phyloP scores from a whole-genome alignment of 192 early-diverging fungal genomes.

The Dissophora ornata region DNA sequence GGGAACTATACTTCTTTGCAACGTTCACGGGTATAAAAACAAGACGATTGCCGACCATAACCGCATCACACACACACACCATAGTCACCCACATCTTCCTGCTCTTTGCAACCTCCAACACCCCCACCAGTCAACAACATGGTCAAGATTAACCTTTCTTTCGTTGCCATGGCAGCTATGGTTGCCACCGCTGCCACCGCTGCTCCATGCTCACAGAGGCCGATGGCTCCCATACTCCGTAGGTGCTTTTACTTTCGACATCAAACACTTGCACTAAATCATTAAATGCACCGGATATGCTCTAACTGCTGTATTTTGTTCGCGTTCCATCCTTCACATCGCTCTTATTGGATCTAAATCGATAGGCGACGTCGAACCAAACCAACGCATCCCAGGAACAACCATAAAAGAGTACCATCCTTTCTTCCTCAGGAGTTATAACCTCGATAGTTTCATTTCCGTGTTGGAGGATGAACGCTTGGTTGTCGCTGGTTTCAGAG shows the following conservation, averaged over 20 bases:
- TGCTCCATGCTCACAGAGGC: conserved; percentile 5
- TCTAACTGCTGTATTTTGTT: neutral
- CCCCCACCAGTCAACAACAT: too few relatives aligned
- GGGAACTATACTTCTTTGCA: too few relatives aligned
- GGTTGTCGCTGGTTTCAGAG: conserved; percentile 6
- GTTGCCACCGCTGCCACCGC: conserved; percentile 15
- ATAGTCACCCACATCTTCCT: too few relatives aligned
- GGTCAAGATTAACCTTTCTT: conserved; percentile 24
- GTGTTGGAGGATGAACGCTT: neutral
- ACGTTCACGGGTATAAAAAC: too few relatives aligned
- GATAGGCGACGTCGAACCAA: neutral
- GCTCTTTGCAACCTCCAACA: too few relatives aligned
- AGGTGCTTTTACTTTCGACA: neutral
- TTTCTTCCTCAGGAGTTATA: conserved; percentile 1
- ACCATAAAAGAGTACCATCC: conserved; percentile 18
- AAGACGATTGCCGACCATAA: too few relatives aligned
- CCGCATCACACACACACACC: too few relatives aligned
- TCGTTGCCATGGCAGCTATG: conserved; percentile 19
- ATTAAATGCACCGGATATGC: neutral
- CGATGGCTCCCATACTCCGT: neutral
- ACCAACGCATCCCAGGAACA: conserved; percentile 9
- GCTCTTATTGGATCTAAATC: neutral
- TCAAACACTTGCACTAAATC: neutral
- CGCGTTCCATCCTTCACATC: neutral
- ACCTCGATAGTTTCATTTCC: conserved; percentile 7